Base-by-base conservation (phyloP, 139 green algal species). In the Chlamydomonas sphaeroides region DNA sequence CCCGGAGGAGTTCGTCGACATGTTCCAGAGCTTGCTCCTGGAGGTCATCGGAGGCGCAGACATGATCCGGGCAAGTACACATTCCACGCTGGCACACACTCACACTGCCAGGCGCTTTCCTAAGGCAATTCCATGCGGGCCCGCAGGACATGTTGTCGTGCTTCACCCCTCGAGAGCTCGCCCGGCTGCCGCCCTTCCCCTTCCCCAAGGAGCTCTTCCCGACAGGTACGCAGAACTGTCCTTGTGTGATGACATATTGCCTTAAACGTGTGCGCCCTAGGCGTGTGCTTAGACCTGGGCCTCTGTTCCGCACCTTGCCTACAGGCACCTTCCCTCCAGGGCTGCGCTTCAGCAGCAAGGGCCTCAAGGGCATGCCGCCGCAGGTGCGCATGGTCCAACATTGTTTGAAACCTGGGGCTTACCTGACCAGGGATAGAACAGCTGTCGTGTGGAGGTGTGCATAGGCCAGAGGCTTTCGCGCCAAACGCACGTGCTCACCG, bases 131-230 rank as follows among this genome's bases (percentile, higher is more conserved):
- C 11, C 45, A 53, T 21, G 11, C 11, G 45, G 11, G 10, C 45
- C 45, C 45, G 7, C 75, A 82, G 75, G 75, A 70, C 32, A 85
- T 92, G 74, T 57, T 92, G 20, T 42, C 70, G 20, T 86, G 84
- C 53, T 83, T 94, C 66, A 85, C 74, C 11, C 69, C 78, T 1
- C 41, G 77, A 5, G 90, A 92, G 57, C 65, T 92, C 20, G 33
- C 38, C 30, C 53, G 41, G 26, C 84, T 94, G 67, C 90, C 90
- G 33, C 90, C 90, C 15, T 94, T 94, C 56, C 90, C 90, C 11
- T 93, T 93, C 51, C 90, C 90, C 33, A 90, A 91, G 72, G 84
- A 89, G 72, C 69, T 93, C 10, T 93, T 93, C 51, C 90, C 90
- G 14, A 61, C 83, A 36, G 87, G 89, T 80, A 80, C 39, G 53